These are phyloP conservation scores for Trichoderma breve DNA, from an alignment of 2,329 filamentous ascomycete genomes.

Conservation along the genomic window DNA sequence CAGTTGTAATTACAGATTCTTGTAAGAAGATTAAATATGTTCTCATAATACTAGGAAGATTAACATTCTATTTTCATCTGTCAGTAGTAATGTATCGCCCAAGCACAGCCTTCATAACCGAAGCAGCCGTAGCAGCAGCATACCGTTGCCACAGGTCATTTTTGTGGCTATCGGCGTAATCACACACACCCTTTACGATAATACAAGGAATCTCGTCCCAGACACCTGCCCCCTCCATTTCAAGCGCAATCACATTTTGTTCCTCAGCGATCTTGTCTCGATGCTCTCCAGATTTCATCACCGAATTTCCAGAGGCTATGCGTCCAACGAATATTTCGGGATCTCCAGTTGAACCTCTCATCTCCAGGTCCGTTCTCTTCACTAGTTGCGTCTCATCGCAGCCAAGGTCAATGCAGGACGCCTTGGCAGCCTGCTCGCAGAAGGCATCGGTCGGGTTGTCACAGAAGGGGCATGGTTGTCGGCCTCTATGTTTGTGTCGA, in stretches of 20 bases:
- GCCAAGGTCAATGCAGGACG: background rate
- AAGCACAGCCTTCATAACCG: background rate
- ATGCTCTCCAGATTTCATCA: background rate
- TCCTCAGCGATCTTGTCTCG: background rate
- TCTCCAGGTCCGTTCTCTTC: background rate
- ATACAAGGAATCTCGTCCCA: background rate
- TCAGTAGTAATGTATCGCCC: background rate
- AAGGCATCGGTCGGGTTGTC: background rate
- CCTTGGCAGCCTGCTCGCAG: background rate
- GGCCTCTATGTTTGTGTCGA: background rate
- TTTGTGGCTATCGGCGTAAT: background rate
- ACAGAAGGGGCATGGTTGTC: background rate
- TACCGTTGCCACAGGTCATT: background rate
- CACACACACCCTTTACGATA: background rate
- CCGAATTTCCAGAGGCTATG: background rate
- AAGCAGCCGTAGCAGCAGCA: background rate
- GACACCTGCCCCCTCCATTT: background rate
- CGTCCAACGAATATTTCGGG: background rate
- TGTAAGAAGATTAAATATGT: background rate
- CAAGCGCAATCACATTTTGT: background rate
- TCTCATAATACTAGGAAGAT: fast-evolving
- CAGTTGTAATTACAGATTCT: no score
- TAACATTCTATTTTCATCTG: background rate
- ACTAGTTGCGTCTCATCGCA: background rate
- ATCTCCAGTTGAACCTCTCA: background rate